Base-by-base conservation (phyloP, 2,329 filamentous ascomycete species). In the Aspergillus amoenus region DNA sequence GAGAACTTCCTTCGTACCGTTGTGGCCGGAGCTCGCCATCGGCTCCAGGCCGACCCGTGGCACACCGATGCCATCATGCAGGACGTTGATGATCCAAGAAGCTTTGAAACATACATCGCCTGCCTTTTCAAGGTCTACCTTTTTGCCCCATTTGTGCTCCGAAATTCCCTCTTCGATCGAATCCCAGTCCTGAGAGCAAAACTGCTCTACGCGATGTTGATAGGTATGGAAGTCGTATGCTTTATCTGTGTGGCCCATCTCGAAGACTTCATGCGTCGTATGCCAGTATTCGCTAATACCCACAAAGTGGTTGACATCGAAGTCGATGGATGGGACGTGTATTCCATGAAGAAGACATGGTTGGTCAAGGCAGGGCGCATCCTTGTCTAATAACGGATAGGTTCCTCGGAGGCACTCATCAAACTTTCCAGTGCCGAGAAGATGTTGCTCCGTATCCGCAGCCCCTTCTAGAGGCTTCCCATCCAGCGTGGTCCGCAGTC, bases 231-330 rank as follows among this genome's bases (percentile, higher is more conserved):
- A 90, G 68, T 97, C 92, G 72, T 97, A 99, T 0, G 90, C 86
- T 64, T 90, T 88, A 64, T 87, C 83, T 64, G 90, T 88, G 62
- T 90, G 86, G 4, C 86, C 86, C 79, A 85, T 84, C 58, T 88
- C 84, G 66, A 99, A 97, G 2, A 97, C 88, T 54, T 94, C 92
- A 67, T 99, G 94, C 0, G 94, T 99, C 0, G 93, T 96, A 73
- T 99, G 94, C 93, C 94, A 99, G 75, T 96, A 99, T 71, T 99
- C 94, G 1, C 93, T 97, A 3, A 99, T 93, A 11, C 94, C 94
- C 27, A 99, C 88, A 68, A 99, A 99, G 72, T 97, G 95, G 67
- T 99, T 99, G 37, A 97, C 88, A 61, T 94, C 88, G 69, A 97
- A 99, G 71, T 99, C 94, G 62, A 99, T 97, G 3, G 91, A 90